Evolutionary conservation across 225 moss, liverwort and hornwort species (phyloP).

Genomic region (Rhytidiadelphus loreus): DNA sequence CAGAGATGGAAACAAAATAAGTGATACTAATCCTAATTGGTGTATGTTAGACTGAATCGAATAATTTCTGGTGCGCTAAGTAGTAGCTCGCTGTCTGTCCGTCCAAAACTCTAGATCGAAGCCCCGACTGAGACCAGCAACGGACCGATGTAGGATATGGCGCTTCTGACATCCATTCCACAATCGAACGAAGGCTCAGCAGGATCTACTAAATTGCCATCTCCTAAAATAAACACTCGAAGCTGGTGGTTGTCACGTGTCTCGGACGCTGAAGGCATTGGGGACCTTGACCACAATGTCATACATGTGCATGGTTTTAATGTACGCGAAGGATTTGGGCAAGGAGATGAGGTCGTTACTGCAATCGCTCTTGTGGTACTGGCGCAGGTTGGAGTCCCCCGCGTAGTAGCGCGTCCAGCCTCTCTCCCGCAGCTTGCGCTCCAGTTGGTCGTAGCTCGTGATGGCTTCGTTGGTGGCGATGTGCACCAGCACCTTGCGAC

Average conservation of each 20-base stretch:
- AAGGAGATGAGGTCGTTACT: conserved; percentile 44
- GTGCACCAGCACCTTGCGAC: conserved; percentile 41
- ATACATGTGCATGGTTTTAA: conserved; percentile 55
- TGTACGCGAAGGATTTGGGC: conserved; percentile 28
- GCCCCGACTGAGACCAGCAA: neutral
- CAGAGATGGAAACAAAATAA: neutral
- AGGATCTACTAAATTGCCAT: neutral
- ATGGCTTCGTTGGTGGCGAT: conserved; percentile 31
- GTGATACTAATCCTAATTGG: neutral
- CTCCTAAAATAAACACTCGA: neutral
- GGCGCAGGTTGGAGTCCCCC: conserved; percentile 21
- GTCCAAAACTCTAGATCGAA: neutral
- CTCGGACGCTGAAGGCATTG: conserved; percentile 29
- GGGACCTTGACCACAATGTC: conserved; percentile 55
- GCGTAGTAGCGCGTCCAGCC: conserved; percentile 40
- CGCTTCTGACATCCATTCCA: neutral
- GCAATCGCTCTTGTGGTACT: conserved; percentile 43
- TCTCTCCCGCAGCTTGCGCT: conserved; percentile 17
- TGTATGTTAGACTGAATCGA: neutral
- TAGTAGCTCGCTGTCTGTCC: neutral
- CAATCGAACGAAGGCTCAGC: neutral
- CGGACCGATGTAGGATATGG: neutral
- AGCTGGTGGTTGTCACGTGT: neutral
- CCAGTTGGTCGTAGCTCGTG: conserved; percentile 35
- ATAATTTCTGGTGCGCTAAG: neutral